phyloP scores from a whole-genome alignment of 768 basidiomycete species.

The Tephrocybe sp. region DNA sequence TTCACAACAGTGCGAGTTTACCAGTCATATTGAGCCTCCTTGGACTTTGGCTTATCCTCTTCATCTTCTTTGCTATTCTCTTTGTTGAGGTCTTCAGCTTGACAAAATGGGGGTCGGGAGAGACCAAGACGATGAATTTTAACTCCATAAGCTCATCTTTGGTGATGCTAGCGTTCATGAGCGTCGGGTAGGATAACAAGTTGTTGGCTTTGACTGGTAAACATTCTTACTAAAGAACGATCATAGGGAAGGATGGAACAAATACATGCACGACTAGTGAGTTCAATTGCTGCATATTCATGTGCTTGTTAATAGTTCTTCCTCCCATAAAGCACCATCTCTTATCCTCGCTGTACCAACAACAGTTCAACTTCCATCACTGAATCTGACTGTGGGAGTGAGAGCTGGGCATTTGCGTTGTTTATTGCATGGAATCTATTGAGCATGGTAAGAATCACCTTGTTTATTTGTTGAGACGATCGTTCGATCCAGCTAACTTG shows the following conservation, averaged over 20 bases:
- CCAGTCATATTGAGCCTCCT: conserved; percentile 84
- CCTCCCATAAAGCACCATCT: conserved; percentile 58
- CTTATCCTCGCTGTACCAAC: conserved; percentile 80
- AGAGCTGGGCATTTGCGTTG: conserved; percentile 76
- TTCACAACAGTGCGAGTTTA: conserved; percentile 64
- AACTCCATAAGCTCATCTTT: conserved; percentile 74
- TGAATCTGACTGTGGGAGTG: conserved; percentile 86
- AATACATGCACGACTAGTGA: conserved; percentile 96
- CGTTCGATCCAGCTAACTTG: no score
- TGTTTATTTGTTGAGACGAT: not conserved
- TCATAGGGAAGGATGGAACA: conserved; percentile 90
- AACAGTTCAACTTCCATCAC: conserved; percentile 39
- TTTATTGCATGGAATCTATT: conserved; percentile 96
- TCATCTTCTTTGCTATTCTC: conserved; percentile 88
- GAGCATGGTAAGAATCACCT: conserved; percentile 68
- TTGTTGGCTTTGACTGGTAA: no score
- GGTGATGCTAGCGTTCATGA: conserved; percentile 91
- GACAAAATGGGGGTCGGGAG: conserved; percentile 79
- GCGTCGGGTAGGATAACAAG: conserved; percentile 79
- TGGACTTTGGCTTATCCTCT: conserved; percentile 84
- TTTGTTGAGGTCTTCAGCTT: conserved; percentile 89
- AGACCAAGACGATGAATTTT: conserved; percentile 73
- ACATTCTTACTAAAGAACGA: conserved; percentile 10
- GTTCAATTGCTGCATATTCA: conserved; percentile 19
- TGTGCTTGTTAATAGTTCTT: conserved; percentile 7